Evolutionary conservation across 768 basidiomycete genomes (phyloP), one percentile per base, ranked within the genome.

Genomic region (Tephrocybe sp.): DNA sequence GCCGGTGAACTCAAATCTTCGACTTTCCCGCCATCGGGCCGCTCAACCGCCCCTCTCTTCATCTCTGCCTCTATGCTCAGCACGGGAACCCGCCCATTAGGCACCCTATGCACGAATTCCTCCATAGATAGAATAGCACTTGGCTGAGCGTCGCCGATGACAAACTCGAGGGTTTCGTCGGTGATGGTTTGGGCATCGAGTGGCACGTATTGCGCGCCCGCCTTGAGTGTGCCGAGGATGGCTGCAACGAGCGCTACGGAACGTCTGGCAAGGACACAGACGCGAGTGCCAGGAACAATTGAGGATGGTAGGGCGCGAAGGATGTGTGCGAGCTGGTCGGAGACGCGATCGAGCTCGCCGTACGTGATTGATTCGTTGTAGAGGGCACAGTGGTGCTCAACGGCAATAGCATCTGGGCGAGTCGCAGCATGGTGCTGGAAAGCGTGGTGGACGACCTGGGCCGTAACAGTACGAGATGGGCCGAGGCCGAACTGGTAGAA

Each of bases 181-280:
- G 81, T 78, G 50, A 81, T 78, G 41, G 81, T 75, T 38, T 73
- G 75, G 6, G 79, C 82, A 58, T 85, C 83, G 26, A 82, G 65
- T 5, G 82, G 83, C 9, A 83, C 77, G 55, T 85, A 85, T 3
- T 80, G 75, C 14, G 73, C 81, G 4, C 81, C 82, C 9, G 80
- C 76, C 58, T 84, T 84, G 32, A 84, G 71, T 12, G 77, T 68
- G 17, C 74, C 78, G 15, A 84, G 62, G 41, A 85, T 79, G 5
- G 75, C 81, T 17, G 79, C 65, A 34, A 81, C 70, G 70, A 82
- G 76, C 11, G 68, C 58, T 33, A 84, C 77, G 17, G 77, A 81
- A 21, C 83, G 76, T 51, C 80, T 76, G 7, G 76, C 73, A 11
- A 85, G 71, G 34, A 84, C 65, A 54, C 79, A 80, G 30, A 85